Evolutionary conservation across 1,284 basidiomycete species (phyloP).

Genomic region (Vanrija sp.): DNA sequence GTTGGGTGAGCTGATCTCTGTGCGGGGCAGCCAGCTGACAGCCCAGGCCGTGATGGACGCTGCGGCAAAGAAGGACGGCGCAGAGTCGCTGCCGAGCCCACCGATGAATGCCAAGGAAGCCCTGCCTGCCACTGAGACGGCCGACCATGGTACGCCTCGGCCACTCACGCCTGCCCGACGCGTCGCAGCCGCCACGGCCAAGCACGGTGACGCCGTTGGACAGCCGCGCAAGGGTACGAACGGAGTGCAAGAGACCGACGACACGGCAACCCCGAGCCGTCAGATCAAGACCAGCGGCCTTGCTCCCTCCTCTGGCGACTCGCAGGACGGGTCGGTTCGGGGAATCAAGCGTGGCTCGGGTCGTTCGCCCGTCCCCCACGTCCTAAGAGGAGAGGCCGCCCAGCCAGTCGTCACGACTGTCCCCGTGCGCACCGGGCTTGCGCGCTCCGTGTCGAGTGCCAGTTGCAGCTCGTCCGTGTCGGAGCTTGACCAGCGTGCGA

Average conservation of each 20-base stretch:
- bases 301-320: background rate
- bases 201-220: slow-evolving; percentile 36
- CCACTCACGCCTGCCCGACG: slow-evolving; percentile 1
- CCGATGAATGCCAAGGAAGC: slow-evolving; percentile 20
- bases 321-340: slow-evolving; percentile 1
- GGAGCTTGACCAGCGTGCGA: slow-evolving; percentile 17
- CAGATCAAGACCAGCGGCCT: background rate
- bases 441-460: slow-evolving; percentile 12
- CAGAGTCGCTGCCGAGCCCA: slow-evolving; percentile 47
- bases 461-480: slow-evolving; percentile 18
- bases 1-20: slow-evolving; percentile 79
- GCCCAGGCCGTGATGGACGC: slow-evolving; percentile 47
- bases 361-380: slow-evolving; percentile 9
- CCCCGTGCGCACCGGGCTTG: background rate
- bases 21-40: slow-evolving; percentile 49
- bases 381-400: background rate
- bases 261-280: background rate
- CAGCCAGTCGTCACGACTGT: background rate
- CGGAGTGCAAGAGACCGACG: background rate
- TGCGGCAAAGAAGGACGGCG: slow-evolving; percentile 57
- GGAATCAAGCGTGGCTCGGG: slow-evolving; percentile 24
- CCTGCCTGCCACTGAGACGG: background rate
- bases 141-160: background rate
- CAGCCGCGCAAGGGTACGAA: slow-evolving; percentile 36
- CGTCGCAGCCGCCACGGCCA: background rate